phyloP scores from a whole-genome alignment of 2,329 filamentous ascomycete genomes.

The Penicillium occitanis region DNA sequence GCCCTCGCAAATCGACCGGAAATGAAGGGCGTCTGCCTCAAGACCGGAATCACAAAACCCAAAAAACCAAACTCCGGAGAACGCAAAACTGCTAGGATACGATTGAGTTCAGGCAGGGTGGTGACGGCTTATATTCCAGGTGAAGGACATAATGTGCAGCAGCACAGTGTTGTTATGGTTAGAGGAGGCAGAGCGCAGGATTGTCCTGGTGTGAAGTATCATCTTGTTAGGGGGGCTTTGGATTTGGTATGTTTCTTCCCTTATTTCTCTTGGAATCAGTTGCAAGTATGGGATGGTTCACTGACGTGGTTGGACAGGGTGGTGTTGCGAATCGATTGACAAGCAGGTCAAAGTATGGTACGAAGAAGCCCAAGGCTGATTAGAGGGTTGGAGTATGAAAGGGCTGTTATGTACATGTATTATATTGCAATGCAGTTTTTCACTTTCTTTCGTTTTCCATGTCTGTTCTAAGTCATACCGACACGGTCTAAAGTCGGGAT shows the following conservation, averaged over 20 bases:
- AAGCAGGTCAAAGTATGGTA: slow-evolving; percentile 93
- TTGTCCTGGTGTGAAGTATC: slow-evolving; percentile 97
- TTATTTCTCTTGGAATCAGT: not conserved
- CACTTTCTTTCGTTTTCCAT: not conserved
- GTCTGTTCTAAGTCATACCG: not conserved
- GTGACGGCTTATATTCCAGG: slow-evolving; percentile 94
- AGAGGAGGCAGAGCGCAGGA: slow-evolving; percentile 90
- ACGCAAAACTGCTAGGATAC: slow-evolving; percentile 89
- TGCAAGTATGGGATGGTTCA: not conserved
- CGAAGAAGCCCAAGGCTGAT: slow-evolving; percentile 94
- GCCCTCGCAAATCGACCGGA: slow-evolving; percentile 74
- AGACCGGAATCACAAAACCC: slow-evolving; percentile 88
- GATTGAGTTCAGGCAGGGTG: slow-evolving; percentile 80
- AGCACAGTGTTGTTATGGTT: slow-evolving; percentile 97
- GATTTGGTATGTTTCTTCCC: slow-evolving; percentile 71
- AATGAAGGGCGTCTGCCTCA: slow-evolving; percentile 93
- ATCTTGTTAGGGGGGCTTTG: slow-evolving; percentile 83
- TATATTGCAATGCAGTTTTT: slow-evolving; percentile 9
- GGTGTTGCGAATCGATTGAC: slow-evolving; percentile 83
- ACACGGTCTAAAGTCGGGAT: not conserved
- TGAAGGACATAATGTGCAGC: slow-evolving; percentile 96
- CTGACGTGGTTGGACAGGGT: slow-evolving; percentile 57
- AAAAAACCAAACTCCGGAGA: slow-evolving; percentile 99
- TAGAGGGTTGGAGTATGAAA: slow-evolving; percentile 26
- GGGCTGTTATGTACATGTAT: slow-evolving; percentile 14